Evolutionary conservation across 306 rosid genomes (phyloP), one percentile per base, ranked within the genome.

Genomic region (Malus orientalis): DNA sequence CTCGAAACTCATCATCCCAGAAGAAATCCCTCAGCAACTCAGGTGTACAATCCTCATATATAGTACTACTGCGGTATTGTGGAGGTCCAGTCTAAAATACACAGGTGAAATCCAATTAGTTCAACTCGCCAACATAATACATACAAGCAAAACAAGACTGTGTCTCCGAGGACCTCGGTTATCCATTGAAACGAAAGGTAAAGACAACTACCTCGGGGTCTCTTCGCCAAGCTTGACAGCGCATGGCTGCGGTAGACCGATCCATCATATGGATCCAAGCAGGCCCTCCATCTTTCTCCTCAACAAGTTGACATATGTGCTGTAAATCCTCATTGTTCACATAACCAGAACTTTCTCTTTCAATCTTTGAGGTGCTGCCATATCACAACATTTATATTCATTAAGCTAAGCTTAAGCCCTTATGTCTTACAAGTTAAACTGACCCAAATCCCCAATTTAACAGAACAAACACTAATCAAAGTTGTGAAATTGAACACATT

Each of bases 251-350:
- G 62, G 93, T 90, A 69, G 97, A 88, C 67, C 93, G 90, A 74
- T 95, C 97, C 98, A 95, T 95, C 97, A 95, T 92, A 88, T 88
- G 89, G 82, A 89, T 86, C 98, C 98, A 95, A 12, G 93, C 76
- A 11, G 96, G 97, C 4, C 96, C 98, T 14, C 87, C 97, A 73
- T 95, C 97, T 76, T 83, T 90, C 68, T 81, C 88, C 65, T 86
- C 88, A 23, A 88, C 85, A n/a, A 84, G 85, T 74, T 80, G 82
- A 54, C 55, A 76, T 69, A 87, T 38, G 54, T 84, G 88, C n/a
- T 86, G 82, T 68, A 87, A 75, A 82, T 89, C 94, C 38, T 70
- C 79, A 14, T 40, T 78, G 1, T 78, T 84, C 75, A 94, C 87
- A 44, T 33, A 27, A 22, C 76, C 59, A 32, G 76, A 36, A 45